phyloP scores from a whole-genome alignment of 2,329 filamentous ascomycete genomes.

The Aureobasidium sp. region DNA sequence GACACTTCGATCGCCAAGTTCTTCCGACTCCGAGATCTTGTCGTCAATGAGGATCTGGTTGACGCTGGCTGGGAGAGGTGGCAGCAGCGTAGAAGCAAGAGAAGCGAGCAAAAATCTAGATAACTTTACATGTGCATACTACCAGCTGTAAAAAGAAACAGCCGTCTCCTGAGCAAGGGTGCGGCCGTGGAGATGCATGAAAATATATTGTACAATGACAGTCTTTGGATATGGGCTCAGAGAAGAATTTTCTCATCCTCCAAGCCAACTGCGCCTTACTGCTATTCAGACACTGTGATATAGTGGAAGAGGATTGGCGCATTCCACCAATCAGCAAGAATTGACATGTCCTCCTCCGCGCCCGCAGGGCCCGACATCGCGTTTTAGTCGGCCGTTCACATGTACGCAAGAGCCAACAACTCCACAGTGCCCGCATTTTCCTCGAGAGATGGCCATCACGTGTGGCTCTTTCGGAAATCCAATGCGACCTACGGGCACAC shows the following conservation, averaged over 20 bases:
- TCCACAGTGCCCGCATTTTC: constrained; percentile 8
- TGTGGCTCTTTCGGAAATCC: constrained; percentile 5
- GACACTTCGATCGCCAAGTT: constrained; percentile 58
- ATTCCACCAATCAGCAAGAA: background rate
- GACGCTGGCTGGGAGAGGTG: constrained; percentile 94
- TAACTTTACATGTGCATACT: background rate
- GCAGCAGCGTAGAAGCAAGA: constrained; percentile 50
- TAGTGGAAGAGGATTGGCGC: background rate
- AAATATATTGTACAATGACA: too few species aligned
- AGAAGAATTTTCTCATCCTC: background rate
- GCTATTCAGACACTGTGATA: background rate
- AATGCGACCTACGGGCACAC: constrained; percentile 1
- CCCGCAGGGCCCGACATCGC: constrained; percentile 7
- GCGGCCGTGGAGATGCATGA: background rate
- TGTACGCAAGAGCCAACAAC: constrained; percentile 1
- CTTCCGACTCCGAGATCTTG: constrained; percentile 72
- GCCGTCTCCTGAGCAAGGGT: background rate
- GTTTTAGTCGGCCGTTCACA: background rate
- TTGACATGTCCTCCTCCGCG: background rate
- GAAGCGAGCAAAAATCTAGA: constrained; percentile 15
- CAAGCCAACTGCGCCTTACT: background rate
- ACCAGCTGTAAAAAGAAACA: background rate
- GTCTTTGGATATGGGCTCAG: background rate
- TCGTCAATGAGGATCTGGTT: constrained; percentile 78
- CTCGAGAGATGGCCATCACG: background rate